phyloP scores from a whole-genome alignment of 1,139 yeast species.

The Meyerozyma smithsonii region DNA sequence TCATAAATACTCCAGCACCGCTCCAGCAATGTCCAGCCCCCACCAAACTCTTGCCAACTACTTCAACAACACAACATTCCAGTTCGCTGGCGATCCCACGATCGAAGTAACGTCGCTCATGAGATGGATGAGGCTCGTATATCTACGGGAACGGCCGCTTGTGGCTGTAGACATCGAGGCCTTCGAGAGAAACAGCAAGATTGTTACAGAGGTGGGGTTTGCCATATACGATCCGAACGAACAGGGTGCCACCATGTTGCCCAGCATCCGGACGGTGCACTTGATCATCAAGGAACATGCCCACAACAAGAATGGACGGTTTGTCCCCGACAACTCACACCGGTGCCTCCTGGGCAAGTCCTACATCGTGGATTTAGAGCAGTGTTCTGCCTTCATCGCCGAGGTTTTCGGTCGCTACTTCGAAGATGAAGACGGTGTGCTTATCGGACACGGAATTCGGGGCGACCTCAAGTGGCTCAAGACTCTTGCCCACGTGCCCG shows the following conservation, averaged over 20 bases:
- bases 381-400: slow-evolving; percentile 38
- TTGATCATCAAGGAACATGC: slow-evolving; percentile 50
- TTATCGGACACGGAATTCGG: slow-evolving; percentile 66
- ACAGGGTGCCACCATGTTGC: slow-evolving; percentile 34
- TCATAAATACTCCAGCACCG: no score
- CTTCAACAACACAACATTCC: not conserved
- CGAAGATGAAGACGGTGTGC: slow-evolving; percentile 9
- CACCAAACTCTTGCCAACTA: not conserved
- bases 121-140: not conserved
- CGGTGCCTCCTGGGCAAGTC: slow-evolving; percentile 22
- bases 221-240: slow-evolving; percentile 59
- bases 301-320: slow-evolving; percentile 48
- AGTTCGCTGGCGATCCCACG: not conserved
- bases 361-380: slow-evolving; percentile 31
- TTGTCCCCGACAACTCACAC: slow-evolving; percentile 57
- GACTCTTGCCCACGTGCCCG: slow-evolving; percentile 43
- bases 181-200: slow-evolving; percentile 43
- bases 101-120: not conserved
- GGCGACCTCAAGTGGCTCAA: slow-evolving; percentile 58
- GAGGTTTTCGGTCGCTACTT: slow-evolving; percentile 40
- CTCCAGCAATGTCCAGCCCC: not conserved
- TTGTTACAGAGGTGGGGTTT: slow-evolving; percentile 65
- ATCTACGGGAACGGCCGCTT: slow-evolving; percentile 14
- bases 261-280: slow-evolving; percentile 49
- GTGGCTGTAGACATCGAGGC: slow-evolving; percentile 66